Evolutionary conservation across 495 filamentous ascomycete genomes (phyloP).

Genomic region (Neurospora sublineolata): DNA sequence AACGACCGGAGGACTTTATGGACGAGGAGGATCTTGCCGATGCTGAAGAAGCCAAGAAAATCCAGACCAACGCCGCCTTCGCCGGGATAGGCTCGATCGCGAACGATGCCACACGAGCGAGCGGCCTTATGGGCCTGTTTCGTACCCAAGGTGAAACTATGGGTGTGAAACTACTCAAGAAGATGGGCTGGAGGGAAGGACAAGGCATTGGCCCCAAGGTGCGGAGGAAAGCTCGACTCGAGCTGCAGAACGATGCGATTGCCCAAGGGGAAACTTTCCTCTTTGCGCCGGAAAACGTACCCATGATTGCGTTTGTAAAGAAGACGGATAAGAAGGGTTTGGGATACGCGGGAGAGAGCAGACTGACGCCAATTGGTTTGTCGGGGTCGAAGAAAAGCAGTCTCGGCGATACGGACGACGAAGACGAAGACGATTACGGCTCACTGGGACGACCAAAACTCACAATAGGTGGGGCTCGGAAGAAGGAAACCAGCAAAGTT

Average conservation of each 20-base stretch:
- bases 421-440: constrained; percentile 37
- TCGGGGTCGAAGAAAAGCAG: constrained; percentile 7
- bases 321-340: constrained; percentile 77
- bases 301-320: constrained; percentile 60
- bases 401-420: constrained; percentile 31
- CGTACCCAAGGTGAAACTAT: constrained; percentile 71
- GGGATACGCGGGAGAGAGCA: constrained; percentile 61
- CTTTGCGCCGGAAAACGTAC: constrained; percentile 81
- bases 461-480: constrained; percentile 13
- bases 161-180: constrained; percentile 75
- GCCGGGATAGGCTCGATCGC: constrained; percentile 65
- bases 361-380: constrained; percentile 27
- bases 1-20: constrained; percentile 89
- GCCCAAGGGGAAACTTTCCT: constrained; percentile 49
- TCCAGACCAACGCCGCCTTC: constrained; percentile 64
- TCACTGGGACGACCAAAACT: constrained; percentile 18
- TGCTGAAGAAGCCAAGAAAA: constrained; percentile 58
- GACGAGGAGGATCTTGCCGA: constrained; percentile 93
- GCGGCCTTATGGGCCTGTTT: constrained; percentile 63
- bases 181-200: constrained; percentile 93
- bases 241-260: constrained; percentile 33
- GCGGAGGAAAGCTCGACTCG: constrained; percentile 61
- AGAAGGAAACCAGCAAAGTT: constrained; percentile 37
- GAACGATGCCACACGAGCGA: constrained; percentile 39
- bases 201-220: constrained; percentile 87